Conservation (phyloP, 2,329 filamentous ascomycete genomes). For the Colletotrichum siamense region DNA sequence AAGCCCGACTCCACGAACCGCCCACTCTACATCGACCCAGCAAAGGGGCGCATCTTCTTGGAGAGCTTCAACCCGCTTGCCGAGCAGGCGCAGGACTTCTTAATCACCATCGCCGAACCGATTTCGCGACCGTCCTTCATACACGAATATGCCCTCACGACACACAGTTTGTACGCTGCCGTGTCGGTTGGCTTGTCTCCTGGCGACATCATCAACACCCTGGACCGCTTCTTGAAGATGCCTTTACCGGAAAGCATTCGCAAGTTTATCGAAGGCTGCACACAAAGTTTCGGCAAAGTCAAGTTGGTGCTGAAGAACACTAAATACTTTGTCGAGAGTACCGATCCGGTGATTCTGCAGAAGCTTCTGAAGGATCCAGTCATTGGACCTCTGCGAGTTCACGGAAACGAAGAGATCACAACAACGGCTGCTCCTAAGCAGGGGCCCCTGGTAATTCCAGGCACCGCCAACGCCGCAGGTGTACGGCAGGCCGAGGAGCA, state of each 20-base stretch:
- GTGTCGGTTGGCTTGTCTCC: slow-evolving; percentile 93
- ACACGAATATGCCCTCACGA: slow-evolving; percentile 91
- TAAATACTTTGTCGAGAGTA: slow-evolving; percentile 91
- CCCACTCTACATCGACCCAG: slow-evolving; percentile 91
- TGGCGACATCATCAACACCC: slow-evolving; percentile 85
- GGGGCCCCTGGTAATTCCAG: slow-evolving; percentile 87
- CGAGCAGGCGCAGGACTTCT: slow-evolving; percentile 87
- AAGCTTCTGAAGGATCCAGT: slow-evolving; percentile 83
- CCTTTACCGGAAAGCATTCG: slow-evolving; percentile 82
- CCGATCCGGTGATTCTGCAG: slow-evolving; percentile 85
- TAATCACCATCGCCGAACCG: slow-evolving; percentile 95
- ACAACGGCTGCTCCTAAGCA: slow-evolving; percentile 86
- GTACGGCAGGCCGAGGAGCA: slow-evolving; percentile 72
- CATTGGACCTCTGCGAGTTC: slow-evolving; percentile 80
- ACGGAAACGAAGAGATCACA: slow-evolving; percentile 74
- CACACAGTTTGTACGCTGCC: slow-evolving; percentile 93
- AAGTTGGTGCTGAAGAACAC: slow-evolving; percentile 95
- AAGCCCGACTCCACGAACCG: slow-evolving; percentile 91
- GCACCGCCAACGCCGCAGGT: slow-evolving; percentile 91
- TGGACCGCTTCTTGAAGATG: slow-evolving; percentile 90
- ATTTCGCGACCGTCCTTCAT: slow-evolving; percentile 87
- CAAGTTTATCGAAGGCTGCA: slow-evolving; percentile 79
- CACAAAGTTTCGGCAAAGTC: slow-evolving; percentile 92
- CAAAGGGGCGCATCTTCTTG: slow-evolving; percentile 85
- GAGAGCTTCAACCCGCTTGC: slow-evolving; percentile 94